A percentile compares a stretch with the other conserved stretches of the same genome.
Conservation (phyloP, 805 yeast species). For the Saccharomycopsis synnaedendra region DNA sequence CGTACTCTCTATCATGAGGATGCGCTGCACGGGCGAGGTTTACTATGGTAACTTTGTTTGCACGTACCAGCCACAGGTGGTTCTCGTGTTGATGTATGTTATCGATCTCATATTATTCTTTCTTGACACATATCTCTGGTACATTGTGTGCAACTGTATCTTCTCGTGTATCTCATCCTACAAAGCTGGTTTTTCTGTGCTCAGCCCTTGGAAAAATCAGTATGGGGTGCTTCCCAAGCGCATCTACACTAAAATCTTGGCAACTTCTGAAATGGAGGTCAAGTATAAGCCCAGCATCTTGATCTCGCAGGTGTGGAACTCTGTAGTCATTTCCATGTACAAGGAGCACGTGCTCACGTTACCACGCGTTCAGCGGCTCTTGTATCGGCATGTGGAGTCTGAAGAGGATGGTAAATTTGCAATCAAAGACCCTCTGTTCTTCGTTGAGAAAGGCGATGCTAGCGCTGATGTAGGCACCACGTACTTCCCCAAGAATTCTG, state of each 20-base stretch:
- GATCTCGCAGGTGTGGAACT: conserved; percentile 72
- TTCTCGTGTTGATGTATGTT: conserved; percentile 81
- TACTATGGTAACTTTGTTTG: conserved; percentile 76
- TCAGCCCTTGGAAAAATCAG: conserved; percentile 99
- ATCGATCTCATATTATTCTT: conserved; percentile 93
- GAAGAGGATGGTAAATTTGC: conserved; percentile 86
- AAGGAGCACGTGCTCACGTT: conserved; percentile 66
- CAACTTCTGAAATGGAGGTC: conserved; percentile 50
- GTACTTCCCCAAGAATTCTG: conserved; percentile 92
- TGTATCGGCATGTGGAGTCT: conserved; percentile 35
- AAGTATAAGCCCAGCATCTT: conserved; percentile 40
- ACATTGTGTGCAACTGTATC: conserved; percentile 87
- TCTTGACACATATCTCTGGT: conserved; percentile 98
- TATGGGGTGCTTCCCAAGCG: conserved; percentile 97
- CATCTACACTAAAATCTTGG: conserved; percentile 93
- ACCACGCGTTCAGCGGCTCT: conserved; percentile 56
- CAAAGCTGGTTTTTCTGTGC: conserved; percentile 95
- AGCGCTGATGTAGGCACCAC: conserved; percentile 65
- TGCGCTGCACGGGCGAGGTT: conserved; percentile 93
- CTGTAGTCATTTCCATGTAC: conserved; percentile 70
- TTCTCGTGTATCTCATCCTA: conserved; percentile 97
- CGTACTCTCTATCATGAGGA: conserved; percentile 65
- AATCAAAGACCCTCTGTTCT: conserved; percentile 97
- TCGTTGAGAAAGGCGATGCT: conserved; percentile 90
- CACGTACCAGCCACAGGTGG: conserved; percentile 75